These are phyloP conservation scores for Pharnaceum exiguum DNA, from an alignment of 148 eudicot genomes.

Conservation along the genomic window DNA sequence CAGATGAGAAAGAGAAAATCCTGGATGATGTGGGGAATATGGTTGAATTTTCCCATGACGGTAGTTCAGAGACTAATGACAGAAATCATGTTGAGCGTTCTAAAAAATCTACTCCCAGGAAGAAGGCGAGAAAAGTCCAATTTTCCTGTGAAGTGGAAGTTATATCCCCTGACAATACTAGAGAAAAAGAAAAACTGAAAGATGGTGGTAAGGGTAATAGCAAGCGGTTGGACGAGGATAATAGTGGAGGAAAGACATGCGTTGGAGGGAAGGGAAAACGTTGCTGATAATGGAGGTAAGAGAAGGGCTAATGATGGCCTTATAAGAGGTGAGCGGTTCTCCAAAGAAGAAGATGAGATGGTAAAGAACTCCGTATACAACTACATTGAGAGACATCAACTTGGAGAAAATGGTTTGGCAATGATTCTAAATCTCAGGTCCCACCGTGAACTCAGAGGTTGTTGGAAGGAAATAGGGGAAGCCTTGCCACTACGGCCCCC, in stretches of 20 bases:
- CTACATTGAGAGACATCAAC: constrained; percentile 21
- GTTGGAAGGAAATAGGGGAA: constrained; percentile 32
- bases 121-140: constrained; percentile 24
- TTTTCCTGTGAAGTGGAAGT: constrained; percentile 26
- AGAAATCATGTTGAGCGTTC: constrained; percentile 5
- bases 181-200: background rate
- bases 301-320: constrained; percentile 10
- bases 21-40: background rate
- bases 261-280: background rate
- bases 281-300: background rate
- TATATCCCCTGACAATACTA: constrained; percentile 15
- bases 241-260: too few species aligned
- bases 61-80: background rate
- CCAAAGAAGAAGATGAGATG: constrained; percentile 37
- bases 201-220: background rate
- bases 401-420: constrained; percentile 35
- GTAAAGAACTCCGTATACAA: constrained; percentile 29
- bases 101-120: background rate
- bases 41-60: background rate
- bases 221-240: too few species aligned
- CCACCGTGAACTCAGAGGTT: constrained; percentile 21
- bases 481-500: constrained; percentile 31
- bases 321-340: constrained; percentile 33
- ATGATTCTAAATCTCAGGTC: constrained; percentile 27
- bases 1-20: background rate